Percentiles rank a stretch among this genome's conserved stretches.
phyloP scores from a whole-genome alignment of 2,329 filamentous ascomycete species.

The Myriangium duriaei region DNA sequence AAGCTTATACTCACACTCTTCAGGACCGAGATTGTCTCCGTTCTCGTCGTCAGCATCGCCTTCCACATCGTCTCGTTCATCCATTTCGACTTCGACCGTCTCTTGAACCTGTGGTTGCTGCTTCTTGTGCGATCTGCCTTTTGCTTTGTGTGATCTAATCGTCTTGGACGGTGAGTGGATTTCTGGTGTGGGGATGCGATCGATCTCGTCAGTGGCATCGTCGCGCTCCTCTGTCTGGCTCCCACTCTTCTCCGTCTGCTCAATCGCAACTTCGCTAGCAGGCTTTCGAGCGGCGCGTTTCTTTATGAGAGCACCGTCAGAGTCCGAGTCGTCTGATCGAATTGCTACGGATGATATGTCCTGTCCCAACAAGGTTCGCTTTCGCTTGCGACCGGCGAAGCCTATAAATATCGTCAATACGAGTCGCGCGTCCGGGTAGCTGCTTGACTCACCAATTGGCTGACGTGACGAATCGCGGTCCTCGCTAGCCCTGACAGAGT shows the following conservation, averaged over 20 bases:
- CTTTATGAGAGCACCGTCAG: slow-evolving; percentile 18
- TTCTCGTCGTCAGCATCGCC: slow-evolving; percentile 28
- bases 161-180: slow-evolving; percentile 18
- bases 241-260: slow-evolving; percentile 21
- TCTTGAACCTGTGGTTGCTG: slow-evolving; percentile 1
- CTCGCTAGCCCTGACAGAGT: slow-evolving; percentile 87
- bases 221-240: slow-evolving; percentile 15
- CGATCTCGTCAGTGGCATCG: slow-evolving; percentile 11
- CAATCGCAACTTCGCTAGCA: slow-evolving; percentile 20
- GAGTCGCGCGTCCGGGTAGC: not conserved
- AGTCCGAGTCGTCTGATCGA: slow-evolving; percentile 23
- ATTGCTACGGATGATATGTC: not conserved
- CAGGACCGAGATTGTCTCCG: slow-evolving; percentile 20
- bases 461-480: slow-evolving; percentile 60
- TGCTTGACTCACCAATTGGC: slow-evolving; percentile 3
- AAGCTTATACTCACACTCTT: slow-evolving; percentile 14
- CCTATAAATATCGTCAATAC: slow-evolving; percentile 5
- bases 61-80: slow-evolving; percentile 27
- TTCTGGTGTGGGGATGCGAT: slow-evolving; percentile 1
- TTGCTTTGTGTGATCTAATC: slow-evolving; percentile 12
- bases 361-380: slow-evolving; percentile 27
- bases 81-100: slow-evolving; percentile 14
- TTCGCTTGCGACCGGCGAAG: slow-evolving; percentile 29
- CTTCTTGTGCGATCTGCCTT: slow-evolving; percentile 9
- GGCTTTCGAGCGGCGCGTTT: slow-evolving; percentile 6